These are phyloP conservation scores for Podaxis sp. DNA, from an alignment of 768 basidiomycete species.

Conservation along the genomic window DNA sequence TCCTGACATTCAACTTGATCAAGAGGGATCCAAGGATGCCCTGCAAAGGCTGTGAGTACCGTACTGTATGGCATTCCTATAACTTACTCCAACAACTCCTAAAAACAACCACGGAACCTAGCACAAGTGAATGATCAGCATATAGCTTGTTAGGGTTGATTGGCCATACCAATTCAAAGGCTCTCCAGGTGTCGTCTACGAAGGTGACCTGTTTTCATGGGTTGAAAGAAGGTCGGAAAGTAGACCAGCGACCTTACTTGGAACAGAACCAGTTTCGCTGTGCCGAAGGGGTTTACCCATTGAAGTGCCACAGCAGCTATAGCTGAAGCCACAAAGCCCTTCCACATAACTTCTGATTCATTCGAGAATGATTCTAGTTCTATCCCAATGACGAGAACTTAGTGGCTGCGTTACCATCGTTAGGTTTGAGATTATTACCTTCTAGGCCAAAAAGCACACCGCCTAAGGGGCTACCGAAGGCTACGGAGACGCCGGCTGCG, in stretches of 20 bases:
- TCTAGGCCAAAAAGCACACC: conserved; percentile 87
- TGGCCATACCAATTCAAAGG: conserved; percentile 63
- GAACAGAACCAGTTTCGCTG: conserved; percentile 80
- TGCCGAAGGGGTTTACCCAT: conserved; percentile 84
- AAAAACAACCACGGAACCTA: conserved; percentile 73
- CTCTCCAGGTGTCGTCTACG: conserved; percentile 61
- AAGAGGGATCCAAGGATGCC: conserved; percentile 65
- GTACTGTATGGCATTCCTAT: conserved; percentile 4
- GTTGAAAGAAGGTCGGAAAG: not conserved
- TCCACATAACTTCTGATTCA: conserved; percentile 79
- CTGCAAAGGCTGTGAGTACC: conserved; percentile 30
- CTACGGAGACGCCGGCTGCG: conserved; percentile 84
- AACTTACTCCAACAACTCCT: conserved; percentile 58
- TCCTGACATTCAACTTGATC: conserved; percentile 64
- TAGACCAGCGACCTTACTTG: conserved; percentile 41
- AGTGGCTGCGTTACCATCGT: not conserved
- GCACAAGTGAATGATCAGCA: not conserved
- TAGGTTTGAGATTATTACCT: conserved; percentile 32
- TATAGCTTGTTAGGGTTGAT: not conserved
- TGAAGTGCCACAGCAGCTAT: conserved; percentile 85
- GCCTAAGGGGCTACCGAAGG: conserved; percentile 85
- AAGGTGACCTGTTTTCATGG: conserved; percentile 48
- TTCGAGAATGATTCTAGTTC: conserved; percentile 69
- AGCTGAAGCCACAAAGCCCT: conserved; percentile 87
- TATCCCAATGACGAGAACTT: conserved; percentile 19